Base-by-base conservation (phyloP, 495 filamentous ascomycete species). In the Aspergillus bertholletiae region DNA sequence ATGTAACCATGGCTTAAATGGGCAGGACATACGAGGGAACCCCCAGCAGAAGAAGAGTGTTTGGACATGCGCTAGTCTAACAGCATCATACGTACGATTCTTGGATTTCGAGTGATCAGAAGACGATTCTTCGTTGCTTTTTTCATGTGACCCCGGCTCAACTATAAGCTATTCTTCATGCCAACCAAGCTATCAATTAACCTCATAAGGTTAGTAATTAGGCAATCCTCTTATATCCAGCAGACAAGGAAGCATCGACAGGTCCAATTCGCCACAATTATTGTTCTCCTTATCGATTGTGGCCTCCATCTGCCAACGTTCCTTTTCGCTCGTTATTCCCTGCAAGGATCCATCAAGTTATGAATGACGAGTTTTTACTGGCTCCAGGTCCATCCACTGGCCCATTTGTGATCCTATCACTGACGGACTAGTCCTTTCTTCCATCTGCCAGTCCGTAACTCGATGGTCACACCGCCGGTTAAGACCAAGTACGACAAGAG, bases 381-480 rank as follows among this genome's bases (percentile, higher is more conserved):
- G 39, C 20, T 18, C 11, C 11, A 12, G 39, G 6, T 18, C 22
- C 39, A 18, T 22, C 5, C 11, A 40, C 37, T 40, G n/a, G 9
- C 11, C 20, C n/a, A 18, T 22, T 18, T 15, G 22, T n/a, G 17
- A 37, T n/a, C n/a, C n/a, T n/a, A n/a, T n/a, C n/a, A n/a, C n/a
- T n/a, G n/a, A n/a, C n/a, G n/a, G n/a, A n/a, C n/a, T n/a, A n/a
- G n/a, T n/a, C n/a, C n/a, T n/a, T n/a, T n/a, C n/a, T n/a, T 37
- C 13, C 34, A n/a, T 15, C 34, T 37, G 34, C 13, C 30, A 34
- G 30, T 12, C 30, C 30, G 18, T 40, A 12, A 5, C 3, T 40
- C 18, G 3, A 21, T 40, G 39, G 39, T 53, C 43, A 53, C 50
- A 53, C 50, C 50, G 50, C 50, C 23, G 35, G 23, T 53, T 53